Conservation (phyloP, 73 alveolate species). For the Uronychia binucleata region DNA sequence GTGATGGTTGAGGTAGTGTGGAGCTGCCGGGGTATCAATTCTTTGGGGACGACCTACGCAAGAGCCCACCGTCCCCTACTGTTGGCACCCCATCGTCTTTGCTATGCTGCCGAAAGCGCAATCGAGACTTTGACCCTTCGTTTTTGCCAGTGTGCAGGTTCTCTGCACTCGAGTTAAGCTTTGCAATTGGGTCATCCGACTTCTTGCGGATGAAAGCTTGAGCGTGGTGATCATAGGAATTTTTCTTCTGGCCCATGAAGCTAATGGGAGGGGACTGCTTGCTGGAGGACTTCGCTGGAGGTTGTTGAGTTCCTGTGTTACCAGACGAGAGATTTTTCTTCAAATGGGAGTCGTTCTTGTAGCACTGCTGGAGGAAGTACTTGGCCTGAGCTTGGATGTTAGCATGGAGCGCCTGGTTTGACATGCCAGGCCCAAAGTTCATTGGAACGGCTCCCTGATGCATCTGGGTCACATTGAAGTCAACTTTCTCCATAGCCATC, state of each 20-base stretch:
- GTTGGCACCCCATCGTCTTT: not conserved
- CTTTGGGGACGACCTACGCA: too few species aligned
- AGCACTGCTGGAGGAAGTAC: not conserved
- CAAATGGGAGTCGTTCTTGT: not conserved
- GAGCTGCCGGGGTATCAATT: too few species aligned
- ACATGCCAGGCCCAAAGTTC: too few species aligned
- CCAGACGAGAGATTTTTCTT: not conserved
- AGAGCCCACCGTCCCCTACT: conserved; percentile 2
- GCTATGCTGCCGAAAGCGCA: not conserved
- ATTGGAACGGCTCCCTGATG: too few species aligned
- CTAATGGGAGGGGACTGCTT: not conserved
- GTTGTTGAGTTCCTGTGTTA: not conserved
- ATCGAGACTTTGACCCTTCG: not conserved
- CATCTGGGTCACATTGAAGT: not conserved
- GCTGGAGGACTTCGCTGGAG: not conserved
- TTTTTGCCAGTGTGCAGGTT: not conserved
- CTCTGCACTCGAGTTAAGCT: not conserved
- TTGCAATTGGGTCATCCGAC: not conserved
- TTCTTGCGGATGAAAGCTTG: not conserved
- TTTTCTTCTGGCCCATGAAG: not conserved
- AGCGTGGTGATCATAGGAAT: not conserved
- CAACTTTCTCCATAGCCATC: not conserved
- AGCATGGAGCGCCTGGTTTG: too few species aligned
- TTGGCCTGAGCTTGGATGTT: not conserved
- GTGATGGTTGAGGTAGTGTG: too few species aligned